Evolutionary conservation across 2,329 filamentous ascomycete genomes (phyloP).

Genomic region (Chaetothyriales sp.): DNA sequence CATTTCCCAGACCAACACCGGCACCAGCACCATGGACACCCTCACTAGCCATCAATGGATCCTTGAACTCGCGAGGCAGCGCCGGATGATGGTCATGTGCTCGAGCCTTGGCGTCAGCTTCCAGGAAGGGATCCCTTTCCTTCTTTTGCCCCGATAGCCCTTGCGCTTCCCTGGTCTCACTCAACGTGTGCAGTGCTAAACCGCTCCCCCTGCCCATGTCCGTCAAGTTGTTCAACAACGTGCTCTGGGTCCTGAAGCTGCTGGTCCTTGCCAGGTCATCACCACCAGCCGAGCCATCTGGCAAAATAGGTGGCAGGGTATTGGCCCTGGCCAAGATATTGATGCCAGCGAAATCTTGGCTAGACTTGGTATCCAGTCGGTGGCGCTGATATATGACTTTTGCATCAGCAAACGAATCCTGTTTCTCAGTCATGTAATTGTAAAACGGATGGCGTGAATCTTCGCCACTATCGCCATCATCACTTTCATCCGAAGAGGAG

Average conservation of each 20-base stretch:
- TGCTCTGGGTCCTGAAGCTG: slow-evolving; percentile 15
- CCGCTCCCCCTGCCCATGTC: slow-evolving; percentile 7
- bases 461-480: slow-evolving; percentile 2
- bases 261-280: slow-evolving; percentile 13
- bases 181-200: slow-evolving; percentile 9
- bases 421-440: slow-evolving; percentile 83
- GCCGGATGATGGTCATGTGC: slow-evolving; percentile 36
- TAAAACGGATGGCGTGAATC: slow-evolving; percentile 49
- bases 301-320: slow-evolving; percentile 13
- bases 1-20: slow-evolving; percentile 45
- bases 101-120: slow-evolving; percentile 34
- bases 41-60: slow-evolving; percentile 36
- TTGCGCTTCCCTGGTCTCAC: not conserved
- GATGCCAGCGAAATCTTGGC: slow-evolving; percentile 21
- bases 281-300: slow-evolving; percentile 9
- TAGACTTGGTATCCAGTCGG: slow-evolving; percentile 41
- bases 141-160: slow-evolving; percentile 6
- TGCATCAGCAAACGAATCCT: slow-evolving; percentile 84
- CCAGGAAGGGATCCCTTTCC: slow-evolving; percentile 22
- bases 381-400: slow-evolving; percentile 92
- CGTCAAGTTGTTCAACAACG: slow-evolving; percentile 10
- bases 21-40: slow-evolving; percentile 44
- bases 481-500: slow-evolving; percentile 12
- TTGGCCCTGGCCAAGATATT: slow-evolving; percentile 22
- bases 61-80: slow-evolving; percentile 41